Evolutionary conservation across 1,284 basidiomycete genomes (phyloP).

Genomic region (Serendipita sp.): DNA sequence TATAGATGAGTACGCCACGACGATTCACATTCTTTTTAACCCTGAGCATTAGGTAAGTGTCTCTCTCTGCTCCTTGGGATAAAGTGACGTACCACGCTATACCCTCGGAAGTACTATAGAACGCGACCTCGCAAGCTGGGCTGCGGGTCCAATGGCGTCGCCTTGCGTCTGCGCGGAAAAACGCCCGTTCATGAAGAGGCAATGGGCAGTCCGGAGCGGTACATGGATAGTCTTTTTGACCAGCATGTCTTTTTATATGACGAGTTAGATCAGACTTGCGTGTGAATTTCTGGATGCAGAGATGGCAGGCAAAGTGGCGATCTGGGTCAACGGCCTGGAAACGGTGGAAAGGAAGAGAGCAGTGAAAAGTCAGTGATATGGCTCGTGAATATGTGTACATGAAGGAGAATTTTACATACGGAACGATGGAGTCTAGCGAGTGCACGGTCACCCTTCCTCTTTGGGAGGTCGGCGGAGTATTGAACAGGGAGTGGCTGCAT

Average conservation of each 20-base stretch:
- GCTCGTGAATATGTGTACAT: background rate
- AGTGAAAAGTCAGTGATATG: background rate
- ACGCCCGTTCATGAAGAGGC: background rate
- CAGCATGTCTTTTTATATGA: background rate
- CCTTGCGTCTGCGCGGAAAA: background rate
- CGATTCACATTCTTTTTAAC: slow-evolving; percentile 1
- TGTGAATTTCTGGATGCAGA: background rate
- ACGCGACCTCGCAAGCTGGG: background rate
- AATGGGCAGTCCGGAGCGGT: background rate
- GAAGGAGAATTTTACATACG: background rate
- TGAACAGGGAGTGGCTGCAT: background rate
- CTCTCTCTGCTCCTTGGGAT: too few relatives aligned
- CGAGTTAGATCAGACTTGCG: slow-evolving; percentile 3
- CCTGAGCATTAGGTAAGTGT: background rate
- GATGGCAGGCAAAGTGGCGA: background rate
- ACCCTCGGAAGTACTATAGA: background rate
- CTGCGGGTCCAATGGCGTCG: background rate
- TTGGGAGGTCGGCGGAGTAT: background rate
- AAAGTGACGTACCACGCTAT: background rate
- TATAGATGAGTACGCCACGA: background rate
- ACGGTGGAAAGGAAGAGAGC: background rate
- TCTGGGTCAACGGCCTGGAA: background rate
- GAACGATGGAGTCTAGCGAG: slow-evolving; percentile 1
- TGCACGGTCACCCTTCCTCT: background rate
- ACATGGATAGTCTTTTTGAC: slow-evolving; percentile 5